Evolutionary conservation across 2,329 filamentous ascomycete species (phyloP), one percentile per base, ranked within the genome.

Genomic region (Talaromyces amestolkiae): DNA sequence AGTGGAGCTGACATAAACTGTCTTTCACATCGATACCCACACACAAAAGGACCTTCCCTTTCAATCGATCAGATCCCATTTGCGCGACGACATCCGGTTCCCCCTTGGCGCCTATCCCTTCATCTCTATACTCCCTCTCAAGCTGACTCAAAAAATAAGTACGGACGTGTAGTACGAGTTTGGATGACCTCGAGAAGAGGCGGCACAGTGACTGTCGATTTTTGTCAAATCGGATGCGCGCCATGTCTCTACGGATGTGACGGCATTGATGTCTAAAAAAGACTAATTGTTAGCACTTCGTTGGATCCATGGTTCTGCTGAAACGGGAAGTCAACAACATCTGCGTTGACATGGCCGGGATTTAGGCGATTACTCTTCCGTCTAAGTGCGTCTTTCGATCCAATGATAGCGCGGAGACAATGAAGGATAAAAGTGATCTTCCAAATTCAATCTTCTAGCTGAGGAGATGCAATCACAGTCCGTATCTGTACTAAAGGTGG

Each of bases 201-300:
- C 69, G 97, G 87, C 11, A 93, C 84, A 70, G 91, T 91, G 0
- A 95, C 94, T 39, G 80, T 67, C 87, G 87, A 66, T 97, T 77
- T 8, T 93, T 85, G 78, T 97, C 93, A 24, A 98, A 85, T 45
- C 93, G 85, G 70, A 96, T 89, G 73, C 93, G 91, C 88, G 19
- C 45, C 95, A 95, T 98, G 2, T 90, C 92, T 11, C 92, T 11
- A 37, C 17, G 5, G 45, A 13, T 47, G 19, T 9, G 19, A 47
- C 19, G 59, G 19, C 11, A 31, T 61, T 8, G 19, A 27, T 51
- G 7, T 27, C 35, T 51, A 4, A 51, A 49, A 49, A 2, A 17
- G n/a, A 49, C 58, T 61, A 49, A 19, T 33, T 10, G 22, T 31
- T 61, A 49, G 58, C 33, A 49, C 11, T 11, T 22, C 17, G 3